Evolutionary conservation across 768 basidiomycete species (phyloP), one percentile per base, ranked within the genome.

Genomic region (Neoboletus brunneissimus): DNA sequence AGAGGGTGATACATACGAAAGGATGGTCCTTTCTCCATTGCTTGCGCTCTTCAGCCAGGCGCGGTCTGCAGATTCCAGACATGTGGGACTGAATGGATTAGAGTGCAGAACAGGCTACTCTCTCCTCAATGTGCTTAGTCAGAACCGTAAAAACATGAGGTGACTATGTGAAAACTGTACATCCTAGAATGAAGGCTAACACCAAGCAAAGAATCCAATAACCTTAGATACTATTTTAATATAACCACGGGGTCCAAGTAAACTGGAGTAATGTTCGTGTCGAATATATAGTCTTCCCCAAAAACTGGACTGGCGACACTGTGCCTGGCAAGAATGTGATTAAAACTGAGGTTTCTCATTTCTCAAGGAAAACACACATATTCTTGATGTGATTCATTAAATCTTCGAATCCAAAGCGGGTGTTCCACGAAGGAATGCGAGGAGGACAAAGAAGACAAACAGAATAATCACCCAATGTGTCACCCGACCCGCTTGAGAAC

Each of bases 1-100:
- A 42, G 16, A 42, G 2, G 44, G 49, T 35, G 10, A 38, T 54
- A 82, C 92, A 76, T 73, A 98, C 97, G 65, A 96, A 98, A 31
- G 97, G 97, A 74, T 99, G 97, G 64, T 98, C 97, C 74, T 95
- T 98, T 56, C 97, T 77, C 97, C 97, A 99, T 67, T 95, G 92
- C 76, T 99, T 99, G 67, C 97, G 86, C 75, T 99, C 97, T 74
- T 98, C 97, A 29, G 94, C 84, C 16, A 99, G 81, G 66, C 97
- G 88, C 35, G 89, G 86, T 72, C 94, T 85, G 72, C 94, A 95
- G 61, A 98, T 96, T 58, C 93, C 94, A 51, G 92, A 88, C 92
- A 94, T 67, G 54, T 16, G 54, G 54, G 46, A 40, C 37, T 20
- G 41, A 40, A 53, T 55, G 48, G 41, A 47, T 53, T 35, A 41